A percentile compares a stretch with the other conserved stretches of the same genome.
Evolutionary conservation across 164 flowering plant species (phyloP).

Genomic region (Litsea cubeba): DNA sequence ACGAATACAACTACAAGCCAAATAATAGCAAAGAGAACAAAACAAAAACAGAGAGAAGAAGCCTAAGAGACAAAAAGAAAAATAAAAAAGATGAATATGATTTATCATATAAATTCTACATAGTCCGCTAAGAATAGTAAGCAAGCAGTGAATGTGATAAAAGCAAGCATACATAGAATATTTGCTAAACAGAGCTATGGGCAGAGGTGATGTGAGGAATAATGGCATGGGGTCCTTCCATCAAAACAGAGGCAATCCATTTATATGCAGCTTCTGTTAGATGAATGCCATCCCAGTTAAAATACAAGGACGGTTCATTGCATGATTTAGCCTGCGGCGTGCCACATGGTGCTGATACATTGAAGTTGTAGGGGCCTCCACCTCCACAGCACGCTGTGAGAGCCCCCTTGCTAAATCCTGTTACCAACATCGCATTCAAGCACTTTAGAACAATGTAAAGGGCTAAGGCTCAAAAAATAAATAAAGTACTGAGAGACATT

Average conservation of each 20-base stretch:
- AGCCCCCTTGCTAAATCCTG: conserved; percentile 13
- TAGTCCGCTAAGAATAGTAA: too few relatives aligned
- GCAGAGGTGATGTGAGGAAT: neutral
- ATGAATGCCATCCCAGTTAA: conserved; percentile 38
- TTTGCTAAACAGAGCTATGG: too few relatives aligned
- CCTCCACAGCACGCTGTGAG: conserved; percentile 28
- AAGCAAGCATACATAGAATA: too few relatives aligned
- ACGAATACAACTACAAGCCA: too few relatives aligned
- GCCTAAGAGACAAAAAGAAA: neutral
- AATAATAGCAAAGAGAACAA: too few relatives aligned
- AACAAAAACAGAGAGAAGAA: too few relatives aligned
- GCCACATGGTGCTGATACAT: neutral
- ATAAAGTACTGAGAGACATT: too few relatives aligned
- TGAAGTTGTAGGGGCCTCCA: conserved; percentile 25
- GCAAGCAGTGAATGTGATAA: too few relatives aligned
- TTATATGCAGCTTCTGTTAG: conserved; percentile 33
- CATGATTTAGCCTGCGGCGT: neutral
- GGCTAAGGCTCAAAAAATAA: too few relatives aligned
- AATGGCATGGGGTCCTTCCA: neutral
- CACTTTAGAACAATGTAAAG: too few relatives aligned
- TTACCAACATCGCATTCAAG: neutral
- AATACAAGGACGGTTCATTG: conserved; percentile 22
- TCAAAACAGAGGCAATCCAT: neutral
- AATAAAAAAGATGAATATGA: neutral
- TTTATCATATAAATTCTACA: neutral